A percentile compares a stretch with the other conserved stretches of the same genome.
These are phyloP conservation scores for Kwoniella mangroviensis DNA, from an alignment of 768 basidiomycete genomes.

Conservation along the genomic window DNA sequence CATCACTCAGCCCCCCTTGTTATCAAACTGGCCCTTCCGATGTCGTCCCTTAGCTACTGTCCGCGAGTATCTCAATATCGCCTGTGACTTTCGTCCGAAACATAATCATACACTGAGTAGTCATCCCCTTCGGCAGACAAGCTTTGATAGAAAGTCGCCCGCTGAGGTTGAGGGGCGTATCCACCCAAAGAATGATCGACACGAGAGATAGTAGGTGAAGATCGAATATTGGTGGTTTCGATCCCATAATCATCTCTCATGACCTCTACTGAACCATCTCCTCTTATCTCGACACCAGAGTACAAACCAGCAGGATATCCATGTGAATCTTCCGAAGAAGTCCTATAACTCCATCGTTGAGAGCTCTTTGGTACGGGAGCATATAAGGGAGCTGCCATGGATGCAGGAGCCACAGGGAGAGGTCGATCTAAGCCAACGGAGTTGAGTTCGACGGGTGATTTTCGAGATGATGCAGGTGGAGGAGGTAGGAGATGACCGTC, in stretches of 20 bases:
- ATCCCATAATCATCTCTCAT: constrained; percentile 28
- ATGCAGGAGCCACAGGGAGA: constrained; percentile 32
- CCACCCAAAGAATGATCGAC: constrained; percentile 8
- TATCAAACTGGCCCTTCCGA: too few species aligned
- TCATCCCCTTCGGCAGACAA: constrained; percentile 42
- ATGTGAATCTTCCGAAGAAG: constrained; percentile 15
- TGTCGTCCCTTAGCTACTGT: too few species aligned
- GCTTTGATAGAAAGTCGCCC: constrained; percentile 36
- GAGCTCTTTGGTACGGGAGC: constrained; percentile 25
- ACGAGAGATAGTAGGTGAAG: constrained; percentile 22
- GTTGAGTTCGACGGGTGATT: constrained; percentile 17
- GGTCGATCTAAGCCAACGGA: constrained; percentile 16
- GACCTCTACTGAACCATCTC: constrained; percentile 29
- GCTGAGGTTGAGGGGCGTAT: constrained; percentile 39
- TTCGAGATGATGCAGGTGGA: constrained; percentile 37
- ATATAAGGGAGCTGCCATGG: constrained; percentile 3
- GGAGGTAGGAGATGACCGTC: constrained; percentile 49
- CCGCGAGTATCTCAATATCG: constrained; percentile 11
- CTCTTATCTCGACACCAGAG: constrained; percentile 20
- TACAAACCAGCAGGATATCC: constrained; percentile 24
- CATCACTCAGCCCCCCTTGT: too few species aligned
- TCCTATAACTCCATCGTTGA: constrained; percentile 25
- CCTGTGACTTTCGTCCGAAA: constrained; percentile 23
- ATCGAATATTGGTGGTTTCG: constrained; percentile 4
- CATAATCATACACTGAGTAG: constrained; percentile 26